Conservation (phyloP, 495 filamentous ascomycete species). For the Rhizodiscina lignyota region DNA sequence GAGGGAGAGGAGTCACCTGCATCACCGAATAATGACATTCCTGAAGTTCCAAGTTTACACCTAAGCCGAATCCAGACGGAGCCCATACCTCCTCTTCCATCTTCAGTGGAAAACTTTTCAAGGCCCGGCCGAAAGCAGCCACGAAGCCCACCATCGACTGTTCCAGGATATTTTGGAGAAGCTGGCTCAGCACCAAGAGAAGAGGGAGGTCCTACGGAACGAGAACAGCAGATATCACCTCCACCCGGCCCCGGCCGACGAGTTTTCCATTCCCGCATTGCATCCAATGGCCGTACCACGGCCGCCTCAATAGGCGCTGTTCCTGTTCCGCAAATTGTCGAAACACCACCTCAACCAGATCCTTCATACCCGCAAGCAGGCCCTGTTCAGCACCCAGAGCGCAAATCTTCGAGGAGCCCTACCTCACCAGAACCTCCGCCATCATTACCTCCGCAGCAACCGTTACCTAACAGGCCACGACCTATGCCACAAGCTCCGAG, state of each 20-base stretch:
- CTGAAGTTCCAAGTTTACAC: conserved; percentile 27
- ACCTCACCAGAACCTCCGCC: conserved; percentile 1
- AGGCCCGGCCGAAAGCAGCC: too few species aligned
- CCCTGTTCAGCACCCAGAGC: conserved; percentile 15
- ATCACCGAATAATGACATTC: conserved; percentile 31
- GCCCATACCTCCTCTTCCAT: conserved; percentile 33
- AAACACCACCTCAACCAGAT: too few species aligned
- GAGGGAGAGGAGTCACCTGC: conserved; percentile 31
- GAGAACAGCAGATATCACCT: conserved; percentile 5
- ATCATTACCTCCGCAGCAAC: not conserved
- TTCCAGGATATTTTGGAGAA: too few species aligned
- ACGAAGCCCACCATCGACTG: conserved; percentile 9
- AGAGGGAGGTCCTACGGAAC: conserved; percentile 3
- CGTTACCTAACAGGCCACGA: conserved; percentile 1
- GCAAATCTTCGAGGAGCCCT: conserved; percentile 16
- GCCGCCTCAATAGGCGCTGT: conserved; percentile 20
- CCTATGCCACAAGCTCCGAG: too few species aligned
- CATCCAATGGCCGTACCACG: conserved; percentile 23
- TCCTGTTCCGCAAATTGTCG: conserved; percentile 22
- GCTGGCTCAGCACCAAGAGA: conserved; percentile 1
- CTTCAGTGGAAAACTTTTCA: conserved; percentile 16
- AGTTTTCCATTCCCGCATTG: conserved; percentile 23
- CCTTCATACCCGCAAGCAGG: conserved; percentile 8
- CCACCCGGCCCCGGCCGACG: too few species aligned
- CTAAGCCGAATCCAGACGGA: conserved; percentile 62